These are phyloP conservation scores for Russula ochroleuca DNA, from an alignment of 768 basidiomycete genomes.

Conservation along the genomic window DNA sequence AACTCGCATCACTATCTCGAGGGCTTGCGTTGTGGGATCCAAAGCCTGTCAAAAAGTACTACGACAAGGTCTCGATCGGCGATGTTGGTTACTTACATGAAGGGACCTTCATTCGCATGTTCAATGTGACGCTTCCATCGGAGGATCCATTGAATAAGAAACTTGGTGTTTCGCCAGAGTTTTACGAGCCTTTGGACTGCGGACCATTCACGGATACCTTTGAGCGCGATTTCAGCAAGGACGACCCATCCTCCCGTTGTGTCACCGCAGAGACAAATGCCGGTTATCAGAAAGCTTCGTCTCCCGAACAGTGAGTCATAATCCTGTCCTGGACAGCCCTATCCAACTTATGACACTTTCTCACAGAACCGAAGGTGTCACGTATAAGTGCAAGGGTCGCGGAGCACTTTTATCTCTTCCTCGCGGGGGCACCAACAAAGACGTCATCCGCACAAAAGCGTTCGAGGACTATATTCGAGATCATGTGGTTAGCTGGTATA, in stretches of 20 bases:
- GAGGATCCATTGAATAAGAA: not conserved
- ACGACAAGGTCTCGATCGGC: constrained; percentile 21
- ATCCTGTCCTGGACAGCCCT: not conserved
- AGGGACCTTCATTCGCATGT: constrained; percentile 24
- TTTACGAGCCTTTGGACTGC: not conserved
- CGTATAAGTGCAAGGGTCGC: not conserved
- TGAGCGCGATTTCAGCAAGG: not conserved
- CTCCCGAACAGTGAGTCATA: not conserved
- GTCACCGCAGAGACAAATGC: not conserved
- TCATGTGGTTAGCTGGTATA: constrained; percentile 2
- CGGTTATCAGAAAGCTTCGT: not conserved
- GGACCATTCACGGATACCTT: not conserved
- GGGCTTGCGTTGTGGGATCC: constrained; percentile 26
- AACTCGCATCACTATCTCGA: constrained; percentile 11
- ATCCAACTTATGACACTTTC: not conserved
- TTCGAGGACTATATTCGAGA: constrained; percentile 8
- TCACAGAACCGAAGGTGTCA: not conserved
- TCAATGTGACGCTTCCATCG: constrained; percentile 17
- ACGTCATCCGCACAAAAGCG: not conserved
- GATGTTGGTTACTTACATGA: constrained; percentile 27
- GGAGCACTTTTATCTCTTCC: constrained; percentile 6
- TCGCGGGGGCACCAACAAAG: not conserved
- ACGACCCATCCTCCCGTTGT: too few relatives aligned
- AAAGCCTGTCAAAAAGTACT: constrained; percentile 12
- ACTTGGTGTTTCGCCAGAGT: not conserved